Evolutionary conservation across 2,329 filamentous ascomycete genomes (phyloP).

Genomic region (Aspergillus versicolor): DNA sequence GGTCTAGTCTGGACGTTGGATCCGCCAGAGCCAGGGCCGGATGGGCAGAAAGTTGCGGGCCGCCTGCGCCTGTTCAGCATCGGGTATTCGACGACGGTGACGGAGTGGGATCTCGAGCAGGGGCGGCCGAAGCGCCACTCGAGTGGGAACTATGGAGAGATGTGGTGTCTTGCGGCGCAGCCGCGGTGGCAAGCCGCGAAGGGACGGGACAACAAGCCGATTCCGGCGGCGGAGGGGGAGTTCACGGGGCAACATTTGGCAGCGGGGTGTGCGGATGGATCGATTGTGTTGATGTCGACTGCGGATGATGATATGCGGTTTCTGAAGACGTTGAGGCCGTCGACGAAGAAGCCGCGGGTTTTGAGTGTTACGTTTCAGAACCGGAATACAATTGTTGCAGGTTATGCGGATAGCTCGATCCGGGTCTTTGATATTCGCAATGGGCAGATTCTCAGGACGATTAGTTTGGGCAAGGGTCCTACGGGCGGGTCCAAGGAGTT

Average conservation of each 20-base stretch:
- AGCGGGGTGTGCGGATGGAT: slow-evolving; percentile 87
- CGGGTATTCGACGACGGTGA: slow-evolving; percentile 86
- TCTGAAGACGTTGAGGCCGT: slow-evolving; percentile 71
- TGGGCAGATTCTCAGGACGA: slow-evolving; percentile 72
- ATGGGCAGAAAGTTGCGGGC: slow-evolving; percentile 63
- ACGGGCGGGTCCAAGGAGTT: slow-evolving; percentile 77
- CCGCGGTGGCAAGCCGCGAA: slow-evolving; percentile 55
- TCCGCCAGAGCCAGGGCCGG: slow-evolving; percentile 62
- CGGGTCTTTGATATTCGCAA: slow-evolving; percentile 83
- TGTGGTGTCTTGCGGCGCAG: slow-evolving; percentile 93
- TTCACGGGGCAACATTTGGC: slow-evolving; percentile 65
- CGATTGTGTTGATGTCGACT: slow-evolving; percentile 81
- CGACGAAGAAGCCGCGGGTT: slow-evolving; percentile 82
- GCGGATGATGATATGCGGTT: slow-evolving; percentile 81
- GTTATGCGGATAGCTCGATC: slow-evolving; percentile 96
- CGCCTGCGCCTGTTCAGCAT: slow-evolving; percentile 90
- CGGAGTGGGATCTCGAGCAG: slow-evolving; percentile 88
- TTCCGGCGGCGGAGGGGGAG: slow-evolving; percentile 38
- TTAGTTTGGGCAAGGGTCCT: slow-evolving; percentile 80
- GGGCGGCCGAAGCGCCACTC: slow-evolving; percentile 77
- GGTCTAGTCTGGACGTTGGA: slow-evolving; percentile 90
- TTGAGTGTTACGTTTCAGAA: slow-evolving; percentile 90
- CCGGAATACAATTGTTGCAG: slow-evolving; percentile 77
- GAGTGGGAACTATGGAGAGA: slow-evolving; percentile 89
- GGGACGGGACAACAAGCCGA: slow-evolving; percentile 36